Conservation (phyloP, 2,329 filamentous ascomycete species). For the Zopfia rhizophila region DNA sequence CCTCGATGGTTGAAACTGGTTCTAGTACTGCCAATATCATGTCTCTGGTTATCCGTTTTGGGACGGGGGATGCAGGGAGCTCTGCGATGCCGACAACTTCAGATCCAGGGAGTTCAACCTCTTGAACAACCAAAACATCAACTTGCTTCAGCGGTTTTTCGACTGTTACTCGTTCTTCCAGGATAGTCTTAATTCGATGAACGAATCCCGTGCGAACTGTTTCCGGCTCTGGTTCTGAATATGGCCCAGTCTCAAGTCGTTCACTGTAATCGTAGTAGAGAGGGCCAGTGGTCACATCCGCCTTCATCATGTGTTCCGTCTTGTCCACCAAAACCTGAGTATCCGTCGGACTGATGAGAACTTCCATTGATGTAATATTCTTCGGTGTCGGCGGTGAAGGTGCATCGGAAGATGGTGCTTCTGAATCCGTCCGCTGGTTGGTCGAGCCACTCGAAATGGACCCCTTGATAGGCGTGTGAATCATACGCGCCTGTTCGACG, state of each 20-base stretch:
- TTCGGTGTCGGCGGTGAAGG: slow-evolving; percentile 57
- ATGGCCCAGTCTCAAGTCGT: slow-evolving; percentile 43
- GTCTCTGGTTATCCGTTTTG: slow-evolving; percentile 45
- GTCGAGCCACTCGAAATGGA: slow-evolving; percentile 45
- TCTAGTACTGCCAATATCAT: slow-evolving; percentile 40
- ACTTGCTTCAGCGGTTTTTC: slow-evolving; percentile 19
- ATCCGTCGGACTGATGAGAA: slow-evolving; percentile 30
- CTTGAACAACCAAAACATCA: slow-evolving; percentile 11
- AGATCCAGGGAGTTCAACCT: slow-evolving; percentile 14
- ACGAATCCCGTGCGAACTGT: slow-evolving; percentile 51
- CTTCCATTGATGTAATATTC: slow-evolving; percentile 49
- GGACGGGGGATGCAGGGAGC: slow-evolving; percentile 45
- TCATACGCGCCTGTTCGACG: slow-evolving; percentile 31
- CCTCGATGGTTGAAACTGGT: slow-evolving; percentile 38
- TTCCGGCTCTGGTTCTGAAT: slow-evolving; percentile 26
- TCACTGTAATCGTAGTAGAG: slow-evolving; percentile 52
- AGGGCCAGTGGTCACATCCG: slow-evolving; percentile 23
- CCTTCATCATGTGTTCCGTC: slow-evolving; percentile 41
- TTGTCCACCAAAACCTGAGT: slow-evolving; percentile 39
- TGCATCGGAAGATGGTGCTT: slow-evolving; percentile 56
- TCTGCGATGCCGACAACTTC: slow-evolving; percentile 29
- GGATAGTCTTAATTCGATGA: slow-evolving; percentile 54
- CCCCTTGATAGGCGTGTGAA: slow-evolving; percentile 30
- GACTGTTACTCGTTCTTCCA: slow-evolving; percentile 47
- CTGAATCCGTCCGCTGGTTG: slow-evolving; percentile 49